Evolutionary conservation across 2,329 filamentous ascomycete genomes (phyloP).

Genomic region (Pseudocercospora fuligena): DNA sequence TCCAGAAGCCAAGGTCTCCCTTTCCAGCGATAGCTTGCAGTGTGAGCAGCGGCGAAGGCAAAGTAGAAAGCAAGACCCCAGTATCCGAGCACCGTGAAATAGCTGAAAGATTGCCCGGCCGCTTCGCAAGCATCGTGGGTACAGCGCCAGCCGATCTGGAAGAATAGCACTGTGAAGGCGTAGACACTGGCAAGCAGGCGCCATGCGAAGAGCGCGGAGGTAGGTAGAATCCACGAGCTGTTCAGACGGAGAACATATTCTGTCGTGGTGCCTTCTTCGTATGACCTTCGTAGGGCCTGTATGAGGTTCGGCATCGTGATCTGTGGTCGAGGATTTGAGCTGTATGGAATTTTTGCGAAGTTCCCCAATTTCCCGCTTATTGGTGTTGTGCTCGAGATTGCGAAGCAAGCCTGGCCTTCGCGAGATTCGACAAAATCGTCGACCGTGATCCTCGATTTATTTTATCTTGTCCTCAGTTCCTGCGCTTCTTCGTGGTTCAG

Average conservation of each 20-base stretch:
- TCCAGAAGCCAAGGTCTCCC: constrained; percentile 44
- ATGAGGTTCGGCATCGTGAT: background rate
- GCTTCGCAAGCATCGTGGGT: constrained; percentile 54
- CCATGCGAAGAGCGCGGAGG: constrained; percentile 63
- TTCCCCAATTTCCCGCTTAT: too few relatives aligned
- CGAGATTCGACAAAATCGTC: too few relatives aligned
- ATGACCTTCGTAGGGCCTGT: constrained; percentile 10
- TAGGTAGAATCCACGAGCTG: constrained; percentile 80
- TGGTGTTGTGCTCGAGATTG: too few relatives aligned
- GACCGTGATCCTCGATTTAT: background rate
- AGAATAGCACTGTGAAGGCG: constrained; percentile 70
- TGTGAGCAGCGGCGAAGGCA: constrained; percentile 69
- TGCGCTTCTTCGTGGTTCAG: too few relatives aligned
- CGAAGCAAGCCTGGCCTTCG: too few relatives aligned
- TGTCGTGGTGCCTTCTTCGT: constrained; percentile 21
- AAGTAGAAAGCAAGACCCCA: constrained; percentile 85
- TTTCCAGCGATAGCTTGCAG: constrained; percentile 62
- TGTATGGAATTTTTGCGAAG: background rate
- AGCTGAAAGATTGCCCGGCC: constrained; percentile 70
- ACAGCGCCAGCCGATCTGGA: constrained; percentile 70
- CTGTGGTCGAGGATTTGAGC: background rate
- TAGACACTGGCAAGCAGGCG: constrained; percentile 65
- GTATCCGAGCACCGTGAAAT: constrained; percentile 81
- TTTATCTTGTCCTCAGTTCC: background rate
- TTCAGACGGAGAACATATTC: constrained; percentile 60